Conservation (phyloP, 192 early-diverging fungal species). For the Ambispora gerdemannii region DNA sequence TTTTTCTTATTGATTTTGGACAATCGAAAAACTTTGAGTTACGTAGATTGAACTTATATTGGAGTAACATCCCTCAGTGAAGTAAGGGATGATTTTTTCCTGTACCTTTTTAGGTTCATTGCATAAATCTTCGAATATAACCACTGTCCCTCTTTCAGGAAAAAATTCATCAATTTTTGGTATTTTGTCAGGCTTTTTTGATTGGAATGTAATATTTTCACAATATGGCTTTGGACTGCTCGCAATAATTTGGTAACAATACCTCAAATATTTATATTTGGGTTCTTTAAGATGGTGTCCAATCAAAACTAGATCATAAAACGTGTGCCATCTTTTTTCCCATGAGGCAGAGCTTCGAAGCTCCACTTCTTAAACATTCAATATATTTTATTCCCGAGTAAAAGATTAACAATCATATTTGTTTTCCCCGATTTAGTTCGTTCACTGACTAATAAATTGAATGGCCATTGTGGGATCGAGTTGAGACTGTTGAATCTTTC, state of each 20-base stretch:
- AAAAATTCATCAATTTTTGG: constrained; percentile 14
- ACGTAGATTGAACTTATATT: constrained; percentile 27
- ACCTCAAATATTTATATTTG: neutral
- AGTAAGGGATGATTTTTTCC: constrained; percentile 12
- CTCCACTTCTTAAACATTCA: constrained; percentile 22
- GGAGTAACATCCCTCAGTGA: constrained; percentile 18
- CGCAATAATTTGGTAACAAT: constrained; percentile 19
- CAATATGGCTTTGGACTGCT: neutral
- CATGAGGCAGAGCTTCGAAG: too few species aligned
- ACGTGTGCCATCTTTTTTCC: constrained; percentile 7
- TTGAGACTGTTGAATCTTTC: constrained; percentile 21
- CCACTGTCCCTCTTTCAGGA: constrained; percentile 20
- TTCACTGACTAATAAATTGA: neutral
- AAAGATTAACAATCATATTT: constrained; percentile 15
- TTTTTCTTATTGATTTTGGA: constrained; percentile 6
- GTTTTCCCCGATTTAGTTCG: constrained; percentile 24
- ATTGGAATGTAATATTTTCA: neutral
- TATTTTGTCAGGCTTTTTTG: constrained; percentile 17
- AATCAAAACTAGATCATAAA: constrained; percentile 20
- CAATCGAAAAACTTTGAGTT: constrained; percentile 1
- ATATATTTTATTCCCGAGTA: constrained; percentile 11
- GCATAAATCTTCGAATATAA: constrained; percentile 12
- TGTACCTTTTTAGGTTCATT: constrained; percentile 9
- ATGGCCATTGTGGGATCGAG: constrained; percentile 13
- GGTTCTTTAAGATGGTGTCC: neutral